Evolutionary conservation across 1,139 yeast genomes (phyloP), one percentile per base, ranked within the genome.

Genomic region (Meyerozyma sp.): DNA sequence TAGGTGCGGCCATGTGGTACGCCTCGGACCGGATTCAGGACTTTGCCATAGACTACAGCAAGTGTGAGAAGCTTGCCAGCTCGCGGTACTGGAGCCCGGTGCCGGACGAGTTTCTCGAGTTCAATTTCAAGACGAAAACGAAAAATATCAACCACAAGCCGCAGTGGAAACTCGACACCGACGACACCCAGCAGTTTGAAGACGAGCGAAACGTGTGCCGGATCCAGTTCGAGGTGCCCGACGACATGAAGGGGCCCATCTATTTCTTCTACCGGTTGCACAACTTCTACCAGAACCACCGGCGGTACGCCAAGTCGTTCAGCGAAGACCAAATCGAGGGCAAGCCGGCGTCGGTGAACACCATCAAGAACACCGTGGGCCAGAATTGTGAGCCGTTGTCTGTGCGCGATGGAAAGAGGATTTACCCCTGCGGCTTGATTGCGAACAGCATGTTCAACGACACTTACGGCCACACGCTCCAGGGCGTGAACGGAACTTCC

Each of bases 381-480:
- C 93, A 86, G 58, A 88, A 86, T 60, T 93, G 99, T 69, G 78
- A 87, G 58, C 98, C 99, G 3, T 73, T 93, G 56, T 73, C 83
- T 3, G 58, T 73, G 8, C 59, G 56, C 0, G 75, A 82, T 36
- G 87, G 84, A 5, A 70, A 70, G 46, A 81, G 77, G 25, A 74
- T 79, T 52, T 93, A 93, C 61, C 98, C 98, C 8, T 93, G 98
- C 68, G 98, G 98, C 0, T 72, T 93, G 48, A 91, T 93, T 59
- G 97, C 98, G 42, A 93, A 93, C 65, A 85, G 98, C 1, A 63
- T 82, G 59, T 93, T 93, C 68, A 93, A 94, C 64, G 98, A 93
- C 58, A 84, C 97, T 1, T 84, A 73, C 56, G 59, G 79, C 3
- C 61, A 70, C 11, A 70, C 73, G 10, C 79, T 86, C 4, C 58